Evolutionary conservation across 768 basidiomycete genomes (phyloP), one percentile per base, ranked within the genome.

Genomic region (Guyanaporus albipodus): DNA sequence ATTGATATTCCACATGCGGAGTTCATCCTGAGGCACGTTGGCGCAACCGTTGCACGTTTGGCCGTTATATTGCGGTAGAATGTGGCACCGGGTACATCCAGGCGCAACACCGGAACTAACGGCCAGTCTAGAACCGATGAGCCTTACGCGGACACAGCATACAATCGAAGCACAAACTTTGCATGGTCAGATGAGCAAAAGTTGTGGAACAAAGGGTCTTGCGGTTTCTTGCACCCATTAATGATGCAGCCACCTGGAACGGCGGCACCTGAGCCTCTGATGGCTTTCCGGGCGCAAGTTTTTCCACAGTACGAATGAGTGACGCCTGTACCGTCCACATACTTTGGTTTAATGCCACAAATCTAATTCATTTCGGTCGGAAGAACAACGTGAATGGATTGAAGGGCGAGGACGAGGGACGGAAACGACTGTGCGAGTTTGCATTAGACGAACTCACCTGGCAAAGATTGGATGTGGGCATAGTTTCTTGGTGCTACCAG

Each of bases 141-240:
- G 27, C 36, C 29, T n/a, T 46, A 44, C 48, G 37, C 43, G 31
- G 29, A 44, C 45, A 29, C 27, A 39, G 26, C 34, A 40, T 34
- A 45, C 31, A 17, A 39, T 27, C 11, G 31, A 47, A 41, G 46
- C 14, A 58, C 73, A 54, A 62, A 78, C 83, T 68, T 79, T 46
- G 75, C 78, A 56, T 84, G 82, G 23, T 65, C 71, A 44, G 78
- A 77, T 6, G 77, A 79, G 59, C 82, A 84, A 59, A 79, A 83
- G 46, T 73, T 71, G 27, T 67, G 70, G 56, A 77, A 75, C 22
- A 69, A 68, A 18, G 75, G 67, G 60, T 75, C 76, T 24, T 76
- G 74, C 28, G 74, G 69, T 31, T 73, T 70, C 53, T 70, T 75
- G 55, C 81, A 83, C 31, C 73, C 75, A 46, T 63, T 73, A 56